Evolutionary conservation across 805 yeast species (phyloP), one percentile per base, ranked within the genome.

Genomic region (Cyberlindnera euphorbiiphila): DNA sequence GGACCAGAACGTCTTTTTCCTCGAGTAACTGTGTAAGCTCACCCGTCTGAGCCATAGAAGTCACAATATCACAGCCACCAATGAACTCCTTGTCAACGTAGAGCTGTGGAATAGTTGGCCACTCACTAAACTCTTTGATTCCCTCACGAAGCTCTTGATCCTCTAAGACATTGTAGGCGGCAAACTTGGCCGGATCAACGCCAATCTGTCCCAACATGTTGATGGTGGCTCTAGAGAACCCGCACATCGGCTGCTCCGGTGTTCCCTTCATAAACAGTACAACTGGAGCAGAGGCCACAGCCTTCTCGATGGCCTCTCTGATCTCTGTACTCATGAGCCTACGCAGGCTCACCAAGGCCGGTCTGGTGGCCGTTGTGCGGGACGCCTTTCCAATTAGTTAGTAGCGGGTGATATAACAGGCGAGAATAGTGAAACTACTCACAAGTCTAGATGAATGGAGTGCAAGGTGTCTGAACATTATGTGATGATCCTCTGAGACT

Each of bases 61-160:
- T 86, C 36, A 93, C 72, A 46, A 93, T 89, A 63, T 93, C 99
- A 65, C 97, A 93, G 5, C 99, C 99, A 30, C 99, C 99, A 37
- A 93, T 74, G 58, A 93, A 93, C 59, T 93, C 98, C 49, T 81
- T 80, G 50, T 81, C 75, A 11, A 93, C 87, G 57, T 89, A 93
- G 29, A 93, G 72, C 64, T 93, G 99, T 12, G 99, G 99, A 42
- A 93, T 88, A 1, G 99, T 93, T 39, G 99, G 99, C 99, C 99
- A 93, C 48, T 85, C 81, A 50, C 91, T 79, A 64, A 76, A 93
- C 60, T 93, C 98, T 66, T 93, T 93, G 55, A 93, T 87, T 22
- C 98, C 98, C 32, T 85, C 80, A 65, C 98, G 84, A 46, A 93
- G 74, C 54, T 93, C 98, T 3, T 83, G 78, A 60, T 93, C 98